A percentile compares a stretch with the other conserved stretches of the same genome.
phyloP scores from a whole-genome alignment of 352 stramenopile genomes.

The Phytophthora sojae region DNA sequence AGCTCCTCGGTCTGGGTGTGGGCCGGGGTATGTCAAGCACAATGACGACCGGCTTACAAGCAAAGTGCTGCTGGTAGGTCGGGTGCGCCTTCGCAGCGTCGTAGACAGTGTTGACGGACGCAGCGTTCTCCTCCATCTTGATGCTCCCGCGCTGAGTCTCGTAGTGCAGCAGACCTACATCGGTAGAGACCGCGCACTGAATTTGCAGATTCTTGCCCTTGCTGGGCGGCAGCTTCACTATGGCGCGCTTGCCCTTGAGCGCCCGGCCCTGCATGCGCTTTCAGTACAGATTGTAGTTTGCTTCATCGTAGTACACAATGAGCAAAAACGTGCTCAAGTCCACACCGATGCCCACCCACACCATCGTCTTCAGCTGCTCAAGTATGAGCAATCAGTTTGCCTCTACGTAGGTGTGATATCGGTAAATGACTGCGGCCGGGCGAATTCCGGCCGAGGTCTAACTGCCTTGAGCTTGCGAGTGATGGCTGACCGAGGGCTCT shows the following conservation, averaged over 20 bases:
- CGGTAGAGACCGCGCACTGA: slow-evolving; percentile 8
- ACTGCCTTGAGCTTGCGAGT: too few relatives aligned
- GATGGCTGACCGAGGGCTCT: too few relatives aligned
- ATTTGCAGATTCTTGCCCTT: slow-evolving; percentile 13
- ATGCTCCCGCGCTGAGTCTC: not conserved
- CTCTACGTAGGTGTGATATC: too few relatives aligned
- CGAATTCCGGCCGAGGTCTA: too few relatives aligned
- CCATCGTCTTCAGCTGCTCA: not conserved
- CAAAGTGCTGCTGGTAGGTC: not conserved
- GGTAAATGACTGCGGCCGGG: too few relatives aligned
- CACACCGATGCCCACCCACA: not conserved
- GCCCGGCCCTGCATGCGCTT: not conserved
- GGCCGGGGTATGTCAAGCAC: slow-evolving; percentile 6
- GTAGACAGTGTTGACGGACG: not conserved
- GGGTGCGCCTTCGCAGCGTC: not conserved
- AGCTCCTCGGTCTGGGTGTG: slow-evolving; percentile 4
- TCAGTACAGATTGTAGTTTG: not conserved
- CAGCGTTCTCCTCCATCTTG: too few relatives aligned
- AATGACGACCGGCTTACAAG: not conserved
- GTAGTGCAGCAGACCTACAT: slow-evolving; percentile 4
- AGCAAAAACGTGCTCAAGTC: not conserved
- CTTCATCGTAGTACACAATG: not conserved
- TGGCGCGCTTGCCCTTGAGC: slow-evolving; percentile 1
- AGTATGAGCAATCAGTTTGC: not conserved
- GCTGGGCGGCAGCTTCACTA: not conserved